Evolutionary conservation across 192 early-diverging fungal genomes (phyloP), one percentile per base, ranked within the genome.

Genomic region (Coemansia reversa): DNA sequence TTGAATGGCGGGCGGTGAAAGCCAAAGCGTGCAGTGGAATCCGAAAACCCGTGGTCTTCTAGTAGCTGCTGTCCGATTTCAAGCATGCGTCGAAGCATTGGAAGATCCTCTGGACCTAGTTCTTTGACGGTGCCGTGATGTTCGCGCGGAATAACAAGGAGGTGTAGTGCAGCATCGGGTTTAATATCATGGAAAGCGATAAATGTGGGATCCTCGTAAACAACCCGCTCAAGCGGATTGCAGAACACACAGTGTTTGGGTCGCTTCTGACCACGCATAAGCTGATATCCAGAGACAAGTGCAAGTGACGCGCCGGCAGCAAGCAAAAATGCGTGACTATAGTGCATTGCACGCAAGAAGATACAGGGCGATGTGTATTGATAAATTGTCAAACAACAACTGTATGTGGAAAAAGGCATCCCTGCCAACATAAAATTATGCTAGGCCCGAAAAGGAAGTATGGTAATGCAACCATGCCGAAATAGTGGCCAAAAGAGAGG

Each of bases 1-100:
- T 76, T 75, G 61, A 73, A 81, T 5, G 79, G 79, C 58, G 79
- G 79, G 23, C 69, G 69, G 25, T 81, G 79, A 67, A 81, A 81
- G 49, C 79, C 79, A 20, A 75, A 76, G 7, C 79, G 66, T 19
- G 70, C 61, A 6, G 51, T 63, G 5, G 69, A 65, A 20, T 51
- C 66, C 3, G 52, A n/a, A 58, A 70, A 73, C 14, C 79, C 79
- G 11, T 49, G 22, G 24, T 81, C 67, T 7, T 58, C 45, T 14
- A 76, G 52, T 33, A 76, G 58, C 32, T 33, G 62, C 53, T 72
- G 63, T 2, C 79, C 79, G 11, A 81, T 56, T 18, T 52, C 63
- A 23, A 59, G 42, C 79, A 81, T 81, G 47, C 63, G 73, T 32
- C 19, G 45, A 67, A 81, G 24, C 79, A 76, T 66, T 2, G 65